Evolutionary conservation across 805 yeast genomes (phyloP).

Genomic region (Saccharomycopsis microspora): DNA sequence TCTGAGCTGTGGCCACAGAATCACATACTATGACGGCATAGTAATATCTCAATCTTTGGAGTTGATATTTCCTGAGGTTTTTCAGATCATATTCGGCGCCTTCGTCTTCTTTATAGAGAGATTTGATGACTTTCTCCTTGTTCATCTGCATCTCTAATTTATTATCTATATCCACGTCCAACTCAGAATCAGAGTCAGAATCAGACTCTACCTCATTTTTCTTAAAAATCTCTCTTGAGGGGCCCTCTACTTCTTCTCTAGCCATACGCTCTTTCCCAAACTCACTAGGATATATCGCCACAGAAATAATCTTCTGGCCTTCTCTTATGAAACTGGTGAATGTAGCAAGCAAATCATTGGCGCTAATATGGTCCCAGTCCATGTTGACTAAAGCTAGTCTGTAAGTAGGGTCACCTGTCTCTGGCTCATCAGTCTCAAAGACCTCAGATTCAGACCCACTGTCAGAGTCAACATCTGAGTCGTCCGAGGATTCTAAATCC

Average conservation of each 20-base stretch:
- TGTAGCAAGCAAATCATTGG: slow-evolving; percentile 82
- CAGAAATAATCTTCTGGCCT: slow-evolving; percentile 35
- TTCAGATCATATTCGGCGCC: slow-evolving; percentile 76
- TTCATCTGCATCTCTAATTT: slow-evolving; percentile 19
- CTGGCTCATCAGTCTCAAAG: slow-evolving; percentile 51
- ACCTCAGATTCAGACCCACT: slow-evolving; percentile 39
- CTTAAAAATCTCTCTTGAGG: slow-evolving; percentile 73
- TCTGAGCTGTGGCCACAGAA: slow-evolving; percentile 53
- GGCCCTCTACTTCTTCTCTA: slow-evolving; percentile 84
- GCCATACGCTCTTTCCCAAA: slow-evolving; percentile 89
- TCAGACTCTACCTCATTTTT: slow-evolving; percentile 35
- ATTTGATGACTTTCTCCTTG: slow-evolving; percentile 52
- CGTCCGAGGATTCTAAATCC: slow-evolving; percentile 32
- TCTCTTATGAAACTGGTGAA: slow-evolving; percentile 58
- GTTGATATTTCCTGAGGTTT: slow-evolving; percentile 78
- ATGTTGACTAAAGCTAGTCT: slow-evolving; percentile 86
- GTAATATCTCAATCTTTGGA: slow-evolving; percentile 85
- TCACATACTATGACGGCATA: slow-evolving; percentile 88
- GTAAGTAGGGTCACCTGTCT: slow-evolving; percentile 74
- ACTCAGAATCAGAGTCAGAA: slow-evolving; percentile 29
- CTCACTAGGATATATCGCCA: slow-evolving; percentile 76
- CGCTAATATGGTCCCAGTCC: slow-evolving; percentile 94
- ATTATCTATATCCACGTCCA: slow-evolving; percentile 16
- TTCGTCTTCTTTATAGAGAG: slow-evolving; percentile 68
- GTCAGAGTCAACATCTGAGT: slow-evolving; percentile 25